Percentiles rank a stretch among this genome's conserved stretches.
Conservation (phyloP, 768 basidiomycete species). For the Lactarius deliciosus region DNA sequence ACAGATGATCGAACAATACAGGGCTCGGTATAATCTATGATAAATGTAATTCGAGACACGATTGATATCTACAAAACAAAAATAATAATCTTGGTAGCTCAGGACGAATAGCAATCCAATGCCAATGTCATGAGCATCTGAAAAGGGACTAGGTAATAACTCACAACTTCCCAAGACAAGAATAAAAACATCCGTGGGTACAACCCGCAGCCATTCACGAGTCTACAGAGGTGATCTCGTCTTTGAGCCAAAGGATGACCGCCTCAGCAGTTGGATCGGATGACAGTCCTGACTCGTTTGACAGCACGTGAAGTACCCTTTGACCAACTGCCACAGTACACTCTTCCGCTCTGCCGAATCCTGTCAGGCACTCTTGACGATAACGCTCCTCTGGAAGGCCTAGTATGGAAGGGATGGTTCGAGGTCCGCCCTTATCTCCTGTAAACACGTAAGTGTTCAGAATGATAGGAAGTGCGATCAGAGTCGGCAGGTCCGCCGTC, state of each 20-base stretch:
- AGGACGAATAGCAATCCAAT: neutral
- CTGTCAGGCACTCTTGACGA: constrained; percentile 63
- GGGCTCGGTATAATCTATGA: neutral
- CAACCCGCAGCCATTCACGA: neutral
- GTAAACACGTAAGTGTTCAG: constrained; percentile 45
- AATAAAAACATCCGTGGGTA: neutral
- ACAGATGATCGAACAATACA: neutral
- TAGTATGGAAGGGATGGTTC: constrained; percentile 53
- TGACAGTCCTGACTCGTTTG: constrained; percentile 19
- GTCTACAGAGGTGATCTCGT: constrained; percentile 28
- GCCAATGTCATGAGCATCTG: neutral
- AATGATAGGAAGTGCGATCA: constrained; percentile 70
- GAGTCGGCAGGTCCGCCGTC: constrained; percentile 66
- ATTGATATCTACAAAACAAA: neutral
- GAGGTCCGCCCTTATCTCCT: constrained; percentile 32
- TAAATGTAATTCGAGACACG: neutral
- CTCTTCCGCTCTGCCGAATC: constrained; percentile 78
- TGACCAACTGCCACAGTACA: constrained; percentile 59
- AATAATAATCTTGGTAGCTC: neutral
- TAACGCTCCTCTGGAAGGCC: constrained; percentile 63
- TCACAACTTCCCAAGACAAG: neutral
- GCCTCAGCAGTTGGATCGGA: constrained; percentile 31
- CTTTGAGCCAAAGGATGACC: constrained; percentile 31
- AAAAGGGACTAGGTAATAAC: neutral
- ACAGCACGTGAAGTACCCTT: constrained; percentile 54